Percentiles rank a stretch among this genome's conserved stretches.
These are phyloP conservation scores for Capillidium heterosporum DNA, from an alignment of 371 early-diverging fungal species.

Conservation along the genomic window DNA sequence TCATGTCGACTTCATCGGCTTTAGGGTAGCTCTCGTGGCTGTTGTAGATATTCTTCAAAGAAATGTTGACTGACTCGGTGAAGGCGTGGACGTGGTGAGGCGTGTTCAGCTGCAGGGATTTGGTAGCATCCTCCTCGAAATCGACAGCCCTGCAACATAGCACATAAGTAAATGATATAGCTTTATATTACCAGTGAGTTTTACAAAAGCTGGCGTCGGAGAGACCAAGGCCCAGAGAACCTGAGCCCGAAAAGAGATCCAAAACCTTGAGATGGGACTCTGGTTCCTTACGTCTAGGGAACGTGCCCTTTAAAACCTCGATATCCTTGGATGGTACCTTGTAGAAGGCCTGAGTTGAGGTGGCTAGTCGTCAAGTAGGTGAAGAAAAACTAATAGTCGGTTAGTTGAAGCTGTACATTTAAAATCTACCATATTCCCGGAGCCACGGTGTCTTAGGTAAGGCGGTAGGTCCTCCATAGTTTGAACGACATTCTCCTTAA, in stretches of 20 bases:
- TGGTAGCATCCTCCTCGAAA: constrained; percentile 7
- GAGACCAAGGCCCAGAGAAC: constrained; percentile 12
- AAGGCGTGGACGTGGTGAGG: constrained; percentile 3
- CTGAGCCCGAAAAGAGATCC: constrained; percentile 15
- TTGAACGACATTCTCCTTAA: not conserved
- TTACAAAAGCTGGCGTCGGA: constrained; percentile 11
- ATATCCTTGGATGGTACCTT: not conserved
- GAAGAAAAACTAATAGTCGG: not conserved
- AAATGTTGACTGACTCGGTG: constrained; percentile 10
- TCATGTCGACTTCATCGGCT: constrained; percentile 13
- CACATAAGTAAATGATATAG: not conserved
- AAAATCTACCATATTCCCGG: too few relatives aligned
- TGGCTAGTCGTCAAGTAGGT: constrained; percentile 3
- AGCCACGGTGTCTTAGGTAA: constrained; percentile 8
- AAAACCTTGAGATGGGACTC: constrained; percentile 7
- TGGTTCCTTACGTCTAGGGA: not conserved
- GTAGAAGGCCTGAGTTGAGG: not conserved
- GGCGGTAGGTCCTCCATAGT: not conserved
- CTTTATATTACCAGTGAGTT: constrained; percentile 10
- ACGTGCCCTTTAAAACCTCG: not conserved
- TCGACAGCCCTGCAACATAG: constrained; percentile 12
- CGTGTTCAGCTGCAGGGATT: constrained; percentile 10
- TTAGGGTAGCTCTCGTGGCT: not conserved
- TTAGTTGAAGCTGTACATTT: constrained; percentile 6
- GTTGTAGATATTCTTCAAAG: constrained; percentile 3